Evolutionary conservation across 1,139 yeast genomes (phyloP), one percentile per base, ranked within the genome.

Genomic region (Diutina neorugosa): DNA sequence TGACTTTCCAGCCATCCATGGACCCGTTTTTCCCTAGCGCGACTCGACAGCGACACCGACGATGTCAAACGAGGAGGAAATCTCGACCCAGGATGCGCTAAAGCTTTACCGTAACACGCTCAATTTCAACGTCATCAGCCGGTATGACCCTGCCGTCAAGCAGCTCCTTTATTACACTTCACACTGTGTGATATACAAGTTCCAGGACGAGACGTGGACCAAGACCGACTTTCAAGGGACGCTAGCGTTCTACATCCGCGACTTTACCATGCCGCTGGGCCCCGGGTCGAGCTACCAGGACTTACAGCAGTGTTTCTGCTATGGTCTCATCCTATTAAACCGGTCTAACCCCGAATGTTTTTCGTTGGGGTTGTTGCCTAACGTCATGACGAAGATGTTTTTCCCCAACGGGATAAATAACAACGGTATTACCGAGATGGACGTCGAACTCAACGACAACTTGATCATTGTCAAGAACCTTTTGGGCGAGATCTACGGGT

Each of bases 181-280:
- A 7, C 93, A 90, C 60, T 82, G 90, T 62, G 91, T 85, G 53
- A 75, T 86, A n/a, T 88, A 88, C 69, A 79, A 82, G 63, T 81
- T 80, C 70, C 82, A 83, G 60, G 75, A 78, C 42, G 78, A 72
- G 11, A 68, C 69, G 19, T 91, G 98, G 96, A 78, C 78, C 53
- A 88, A 88, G 62, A 69, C 83, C 25, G 90, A 87, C 54, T 85
- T 73, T 61, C 91, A 84, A 63, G 97, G 98, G 4, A 83, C 93
- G 0, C 64, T 90, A 54, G 88, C 93, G 3, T 74, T 91, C 27
- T 91, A 91, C 65, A 78, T 87, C 20, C 71, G 96, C 55, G 80
- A 80, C 55, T 72, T 69, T 62, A 66, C 61, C 54, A 64, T 67
- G 2, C 73, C 70, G 2, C 56, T 58, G 5, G 63, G 68, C n/a